Conservation (phyloP, 2,329 filamentous ascomycete species). For the Alternaria burnsii region DNA sequence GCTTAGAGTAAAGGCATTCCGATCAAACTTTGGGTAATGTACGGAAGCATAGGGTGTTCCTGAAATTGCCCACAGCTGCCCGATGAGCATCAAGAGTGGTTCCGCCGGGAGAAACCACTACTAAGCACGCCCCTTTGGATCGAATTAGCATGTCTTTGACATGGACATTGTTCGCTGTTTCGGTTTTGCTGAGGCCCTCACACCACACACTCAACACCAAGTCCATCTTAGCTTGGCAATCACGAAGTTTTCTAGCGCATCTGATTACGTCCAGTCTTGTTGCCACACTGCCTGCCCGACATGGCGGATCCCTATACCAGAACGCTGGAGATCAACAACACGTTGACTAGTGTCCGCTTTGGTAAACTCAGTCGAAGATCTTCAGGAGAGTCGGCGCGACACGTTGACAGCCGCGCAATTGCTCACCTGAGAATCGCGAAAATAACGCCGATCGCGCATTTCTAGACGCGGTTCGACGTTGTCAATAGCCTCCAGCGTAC, state of each 20-base stretch:
- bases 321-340: conserved; percentile 9
- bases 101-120: not conserved
- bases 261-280: not conserved
- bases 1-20: not conserved
- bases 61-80: not conserved
- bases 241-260: not conserved
- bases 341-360: conserved; percentile 14
- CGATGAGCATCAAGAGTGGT: not conserved
- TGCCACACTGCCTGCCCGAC: conserved; percentile 4
- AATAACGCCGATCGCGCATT: not conserved
- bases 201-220: not conserved
- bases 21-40: not conserved
- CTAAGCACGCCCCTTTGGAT: not conserved
- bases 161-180: not conserved
- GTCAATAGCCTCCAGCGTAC: conserved; percentile 5
- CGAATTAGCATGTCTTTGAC: not conserved
- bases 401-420: conserved; percentile 8
- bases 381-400: conserved; percentile 3
- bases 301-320: conserved; percentile 12
- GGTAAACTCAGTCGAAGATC: conserved; percentile 11
- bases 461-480: conserved; percentile 14
- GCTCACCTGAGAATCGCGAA: not conserved
- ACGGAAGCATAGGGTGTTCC: not conserved
- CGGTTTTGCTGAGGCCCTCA: conserved; percentile 1
- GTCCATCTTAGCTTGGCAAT: not conserved